Percentiles rank a stretch among this genome's conserved stretches.
Conservation (phyloP, 495 filamentous ascomycete genomes). For the Pyrenopolyporus hunteri region DNA sequence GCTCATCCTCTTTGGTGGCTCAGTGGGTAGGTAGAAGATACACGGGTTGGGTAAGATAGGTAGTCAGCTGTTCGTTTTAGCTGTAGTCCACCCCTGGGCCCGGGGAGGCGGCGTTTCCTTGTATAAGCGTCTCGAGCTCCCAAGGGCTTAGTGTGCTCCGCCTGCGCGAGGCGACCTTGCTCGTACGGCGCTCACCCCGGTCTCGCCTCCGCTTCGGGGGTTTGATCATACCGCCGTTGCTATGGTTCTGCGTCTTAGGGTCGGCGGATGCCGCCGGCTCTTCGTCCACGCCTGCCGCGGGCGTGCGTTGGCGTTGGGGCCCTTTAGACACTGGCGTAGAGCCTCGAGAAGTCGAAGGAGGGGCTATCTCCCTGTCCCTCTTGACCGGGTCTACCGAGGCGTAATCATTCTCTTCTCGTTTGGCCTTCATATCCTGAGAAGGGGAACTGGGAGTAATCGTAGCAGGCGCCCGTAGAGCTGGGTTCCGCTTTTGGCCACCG, state of each 20-base stretch:
- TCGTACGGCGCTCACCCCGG: slow-evolving; percentile 49
- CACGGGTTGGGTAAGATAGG: background rate
- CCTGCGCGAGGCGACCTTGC: slow-evolving; percentile 58
- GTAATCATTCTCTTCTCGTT: slow-evolving; percentile 4
- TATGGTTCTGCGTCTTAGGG: background rate
- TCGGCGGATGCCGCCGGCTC: slow-evolving; percentile 28
- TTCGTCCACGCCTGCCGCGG: slow-evolving; percentile 13
- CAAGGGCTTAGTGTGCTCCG: slow-evolving; percentile 75
- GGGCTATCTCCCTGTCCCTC: slow-evolving; percentile 5
- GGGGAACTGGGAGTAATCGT: slow-evolving; percentile 17
- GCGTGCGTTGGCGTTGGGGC: background rate
- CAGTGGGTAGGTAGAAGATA: background rate
- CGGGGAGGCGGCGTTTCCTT: slow-evolving; percentile 41
- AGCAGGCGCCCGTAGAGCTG: slow-evolving; percentile 14
- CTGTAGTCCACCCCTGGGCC: background rate
- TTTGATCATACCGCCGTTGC: background rate
- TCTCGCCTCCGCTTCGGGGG: slow-evolving; percentile 53
- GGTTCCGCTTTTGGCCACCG: slow-evolving; percentile 26
- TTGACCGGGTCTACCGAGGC: slow-evolving; percentile 36
- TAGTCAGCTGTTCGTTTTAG: background rate
- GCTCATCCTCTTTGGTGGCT: background rate
- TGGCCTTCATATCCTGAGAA: background rate
- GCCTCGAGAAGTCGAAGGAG: background rate
- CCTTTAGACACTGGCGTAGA: background rate
- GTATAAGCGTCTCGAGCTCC: slow-evolving; percentile 69